Conservation (phyloP, 495 filamentous ascomycete genomes). For the Podospora appendiculata region DNA sequence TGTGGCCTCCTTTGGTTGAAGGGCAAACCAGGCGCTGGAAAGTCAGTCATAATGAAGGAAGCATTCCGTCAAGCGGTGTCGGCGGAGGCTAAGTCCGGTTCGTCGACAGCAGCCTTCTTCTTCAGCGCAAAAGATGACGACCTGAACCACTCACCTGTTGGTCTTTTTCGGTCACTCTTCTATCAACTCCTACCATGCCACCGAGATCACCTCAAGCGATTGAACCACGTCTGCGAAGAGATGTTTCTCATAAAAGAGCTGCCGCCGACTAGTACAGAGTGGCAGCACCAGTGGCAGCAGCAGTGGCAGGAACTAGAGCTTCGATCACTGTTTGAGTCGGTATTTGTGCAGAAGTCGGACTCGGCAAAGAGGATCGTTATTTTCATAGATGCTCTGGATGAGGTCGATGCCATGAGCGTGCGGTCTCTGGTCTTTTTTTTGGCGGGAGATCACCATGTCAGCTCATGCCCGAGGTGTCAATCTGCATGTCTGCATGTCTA, state of each 20-base stretch:
- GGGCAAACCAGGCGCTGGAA: slow-evolving; percentile 14
- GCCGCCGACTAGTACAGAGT: too few relatives aligned
- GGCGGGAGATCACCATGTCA: neutral
- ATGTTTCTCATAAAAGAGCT: too few relatives aligned
- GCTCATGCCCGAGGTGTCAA: neutral
- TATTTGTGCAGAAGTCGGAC: neutral
- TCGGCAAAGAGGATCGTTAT: slow-evolving; percentile 13
- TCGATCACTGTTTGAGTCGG: neutral
- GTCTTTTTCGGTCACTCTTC: slow-evolving; percentile 27
- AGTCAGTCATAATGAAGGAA: slow-evolving; percentile 17
- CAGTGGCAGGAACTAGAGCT: neutral
- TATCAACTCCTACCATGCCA: slow-evolving; percentile 20
- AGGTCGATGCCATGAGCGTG: slow-evolving; percentile 16
- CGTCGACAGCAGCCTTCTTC: slow-evolving; percentile 26
- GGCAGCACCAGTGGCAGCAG: too few relatives aligned
- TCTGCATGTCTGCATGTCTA: neutral
- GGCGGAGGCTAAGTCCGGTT: neutral
- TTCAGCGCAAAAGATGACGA: slow-evolving; percentile 29
- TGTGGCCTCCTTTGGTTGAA: slow-evolving; percentile 14
- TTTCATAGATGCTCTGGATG: slow-evolving; percentile 35
- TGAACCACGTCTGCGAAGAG: neutral
- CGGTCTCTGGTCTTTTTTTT: neutral
- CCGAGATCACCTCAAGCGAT: neutral
- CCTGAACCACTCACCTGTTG: slow-evolving; percentile 24
- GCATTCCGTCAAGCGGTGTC: neutral